These are phyloP conservation scores for Huntiella bhutanensis DNA, from an alignment of 2,329 filamentous ascomycete genomes.

Conservation along the genomic window DNA sequence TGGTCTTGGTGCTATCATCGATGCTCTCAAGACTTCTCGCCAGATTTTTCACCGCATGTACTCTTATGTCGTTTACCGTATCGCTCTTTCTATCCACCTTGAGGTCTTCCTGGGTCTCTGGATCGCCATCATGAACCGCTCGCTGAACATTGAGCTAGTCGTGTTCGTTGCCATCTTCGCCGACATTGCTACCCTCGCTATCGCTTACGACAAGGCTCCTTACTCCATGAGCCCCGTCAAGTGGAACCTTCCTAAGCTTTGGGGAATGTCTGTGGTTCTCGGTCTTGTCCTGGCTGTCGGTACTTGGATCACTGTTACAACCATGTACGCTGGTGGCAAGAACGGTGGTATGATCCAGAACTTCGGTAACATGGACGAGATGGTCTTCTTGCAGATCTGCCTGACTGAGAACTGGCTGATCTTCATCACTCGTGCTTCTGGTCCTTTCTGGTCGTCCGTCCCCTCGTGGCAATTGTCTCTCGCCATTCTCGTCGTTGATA, in stretches of 20 bases:
- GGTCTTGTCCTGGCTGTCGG: conserved; percentile 64
- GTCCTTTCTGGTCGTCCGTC: conserved; percentile 28
- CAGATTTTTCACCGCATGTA: conserved; percentile 97
- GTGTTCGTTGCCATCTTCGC: conserved; percentile 93
- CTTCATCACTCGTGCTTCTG: conserved; percentile 16
- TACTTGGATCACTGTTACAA: conserved; percentile 78
- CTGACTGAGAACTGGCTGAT: conserved; percentile 93
- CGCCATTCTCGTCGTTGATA: conserved; percentile 64
- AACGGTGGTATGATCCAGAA: conserved; percentile 79
- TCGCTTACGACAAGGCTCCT: conserved; percentile 83
- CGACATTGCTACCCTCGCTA: conserved; percentile 77
- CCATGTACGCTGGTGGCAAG: conserved; percentile 48
- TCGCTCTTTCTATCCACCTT: conserved; percentile 75
- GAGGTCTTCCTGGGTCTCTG: conserved; percentile 83
- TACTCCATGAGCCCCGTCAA: conserved; percentile 76
- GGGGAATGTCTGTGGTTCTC: conserved; percentile 77
- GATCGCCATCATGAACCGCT: conserved; percentile 74
- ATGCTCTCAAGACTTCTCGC: conserved; percentile 78
- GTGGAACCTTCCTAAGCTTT: conserved; percentile 82
- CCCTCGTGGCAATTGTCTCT: conserved; percentile 70
- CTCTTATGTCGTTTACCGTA: conserved; percentile 88
- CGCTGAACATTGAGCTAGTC: conserved; percentile 68
- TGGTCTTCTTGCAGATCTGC: conserved; percentile 78
- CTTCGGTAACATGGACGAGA: conserved; percentile 61
- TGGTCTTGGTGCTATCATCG: conserved; percentile 80